A percentile compares a stretch with the other conserved stretches of the same genome.
Evolutionary conservation across 352 stramenopile species (phyloP).

Genomic region (Thraustochytrium striatum): DNA sequence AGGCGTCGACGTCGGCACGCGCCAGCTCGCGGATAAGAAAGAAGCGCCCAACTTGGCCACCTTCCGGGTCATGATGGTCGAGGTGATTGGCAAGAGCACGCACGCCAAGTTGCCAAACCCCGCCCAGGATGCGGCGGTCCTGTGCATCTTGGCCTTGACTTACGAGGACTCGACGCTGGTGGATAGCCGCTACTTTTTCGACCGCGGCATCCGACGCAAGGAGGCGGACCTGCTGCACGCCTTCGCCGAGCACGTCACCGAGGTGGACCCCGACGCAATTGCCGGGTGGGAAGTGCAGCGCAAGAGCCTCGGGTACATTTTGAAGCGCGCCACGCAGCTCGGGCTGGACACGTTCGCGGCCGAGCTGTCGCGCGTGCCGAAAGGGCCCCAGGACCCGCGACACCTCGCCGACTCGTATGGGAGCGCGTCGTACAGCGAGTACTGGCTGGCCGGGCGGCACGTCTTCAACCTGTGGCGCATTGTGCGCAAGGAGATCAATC

Average conservation of each 20-base stretch:
- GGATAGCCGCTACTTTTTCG: slow-evolving; percentile 12
- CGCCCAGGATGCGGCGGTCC: background rate
- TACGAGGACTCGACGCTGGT: slow-evolving; percentile 30
- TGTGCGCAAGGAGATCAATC: slow-evolving; percentile 65
- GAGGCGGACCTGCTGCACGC: slow-evolving; percentile 65
- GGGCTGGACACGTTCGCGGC: slow-evolving; percentile 51
- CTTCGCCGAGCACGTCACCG: slow-evolving; percentile 62
- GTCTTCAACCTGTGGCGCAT: slow-evolving; percentile 86
- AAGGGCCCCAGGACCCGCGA: slow-evolving; percentile 45
- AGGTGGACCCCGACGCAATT: slow-evolving; percentile 80
- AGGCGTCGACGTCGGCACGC: slow-evolving; percentile 24
- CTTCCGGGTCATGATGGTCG: slow-evolving; percentile 32
- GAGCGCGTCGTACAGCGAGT: slow-evolving; percentile 57
- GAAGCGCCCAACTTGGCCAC: background rate
- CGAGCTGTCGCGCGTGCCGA: slow-evolving; percentile 48
- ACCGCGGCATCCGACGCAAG: slow-evolving; percentile 46
- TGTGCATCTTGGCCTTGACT: slow-evolving; percentile 34
- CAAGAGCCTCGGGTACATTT: slow-evolving; percentile 68
- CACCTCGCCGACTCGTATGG: slow-evolving; percentile 54
- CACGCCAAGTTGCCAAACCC: slow-evolving; percentile 30
- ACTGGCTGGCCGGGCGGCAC: slow-evolving; percentile 80
- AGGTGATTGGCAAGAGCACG: slow-evolving; percentile 32
- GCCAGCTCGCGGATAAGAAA: background rate
- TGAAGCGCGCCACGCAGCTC: slow-evolving; percentile 65
- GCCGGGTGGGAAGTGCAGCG: slow-evolving; percentile 78